A percentile compares a stretch with the other conserved stretches of the same genome.
These are phyloP conservation scores for Aureobasidium melanogenum DNA, from an alignment of 2,329 filamentous ascomycete genomes.

Conservation along the genomic window DNA sequence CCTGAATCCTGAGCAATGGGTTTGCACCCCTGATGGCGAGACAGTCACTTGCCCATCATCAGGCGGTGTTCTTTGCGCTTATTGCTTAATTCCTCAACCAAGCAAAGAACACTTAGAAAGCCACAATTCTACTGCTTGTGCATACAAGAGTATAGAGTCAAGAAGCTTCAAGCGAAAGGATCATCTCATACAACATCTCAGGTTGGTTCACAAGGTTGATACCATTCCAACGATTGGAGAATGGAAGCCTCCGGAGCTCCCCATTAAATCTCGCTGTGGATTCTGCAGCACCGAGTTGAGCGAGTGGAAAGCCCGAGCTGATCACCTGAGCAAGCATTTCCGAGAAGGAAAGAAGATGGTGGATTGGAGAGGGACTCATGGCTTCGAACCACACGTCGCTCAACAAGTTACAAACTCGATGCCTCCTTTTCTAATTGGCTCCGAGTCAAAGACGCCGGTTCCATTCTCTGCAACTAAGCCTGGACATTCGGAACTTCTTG, in stretches of 20 bases:
- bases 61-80: not conserved
- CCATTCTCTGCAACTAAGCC: constrained; percentile 8
- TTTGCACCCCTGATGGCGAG: constrained; percentile 50
- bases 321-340: constrained; percentile 48
- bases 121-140: constrained; percentile 55
- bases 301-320: constrained; percentile 43
- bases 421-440: constrained; percentile 42
- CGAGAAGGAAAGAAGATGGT: constrained; percentile 44
- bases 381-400: constrained; percentile 40
- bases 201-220: constrained; percentile 54
- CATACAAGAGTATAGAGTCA: constrained; percentile 56
- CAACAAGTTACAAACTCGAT: constrained; percentile 42
- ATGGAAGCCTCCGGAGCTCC: constrained; percentile 49
- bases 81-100: not conserved
- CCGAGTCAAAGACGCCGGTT: not conserved
- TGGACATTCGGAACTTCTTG: not conserved
- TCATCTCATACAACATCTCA: constrained; percentile 52
- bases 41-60: constrained; percentile 21
- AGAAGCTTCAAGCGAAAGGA: constrained; percentile 56
- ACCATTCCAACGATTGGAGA: constrained; percentile 55
- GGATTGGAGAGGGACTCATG: constrained; percentile 48
- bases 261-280: constrained; percentile 47
- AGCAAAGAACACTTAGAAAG: constrained; percentile 44
- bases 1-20: constrained; percentile 57
- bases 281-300: constrained; percentile 42